Evolutionary conservation across 202 grass and related monocot genomes (phyloP), one percentile per base, ranked within the genome.

Genomic region (Zoysia matrella): DNA sequence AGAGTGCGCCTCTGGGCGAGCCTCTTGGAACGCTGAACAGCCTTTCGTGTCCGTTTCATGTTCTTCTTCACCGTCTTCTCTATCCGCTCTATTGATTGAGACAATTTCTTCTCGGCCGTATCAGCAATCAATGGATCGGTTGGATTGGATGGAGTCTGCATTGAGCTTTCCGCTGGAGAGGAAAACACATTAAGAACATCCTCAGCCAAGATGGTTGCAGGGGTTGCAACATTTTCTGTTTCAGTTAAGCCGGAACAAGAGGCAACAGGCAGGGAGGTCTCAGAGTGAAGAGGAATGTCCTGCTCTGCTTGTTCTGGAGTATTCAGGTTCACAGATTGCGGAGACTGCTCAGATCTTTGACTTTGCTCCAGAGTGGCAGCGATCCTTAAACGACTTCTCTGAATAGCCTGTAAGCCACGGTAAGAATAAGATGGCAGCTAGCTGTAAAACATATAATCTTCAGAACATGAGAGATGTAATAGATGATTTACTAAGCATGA

Each of bases 11-110:
- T 81, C 63, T 83, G 87, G 30, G 7, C 62, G 8, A 77, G 77
- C 70, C 72, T 82, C 84, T 86, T 91, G 40, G 77, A 89, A 56
- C 85, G 81, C 69, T 72, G 77, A 82, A 85, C 82, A 45, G 79
- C 50, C 22, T 75, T 84, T 7, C 71, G 47, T 54, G 54, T 80
- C 79, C 47, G 74, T 81, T 91, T 97, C 78, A 89, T 6, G 79
- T 88, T 93, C 84, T 73, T 83, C 62, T 72, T 93, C 65, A 91
- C 90, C 61, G 93, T 85, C 84, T 76, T 97, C 84, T 97, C 90
- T 52, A 97, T 73, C 80, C 91, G 85, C 57, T 97, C 88, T 89
- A 97, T 97, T 56, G 91, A 97, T 67, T 73, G 88, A 2, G 75
- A 87, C 79, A 97, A 56, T 57, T 93, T 89, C 78, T 89, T 89